Base-by-base conservation (phyloP, 2,329 filamentous ascomycete genomes). In the Incumbomyces lentus region DNA sequence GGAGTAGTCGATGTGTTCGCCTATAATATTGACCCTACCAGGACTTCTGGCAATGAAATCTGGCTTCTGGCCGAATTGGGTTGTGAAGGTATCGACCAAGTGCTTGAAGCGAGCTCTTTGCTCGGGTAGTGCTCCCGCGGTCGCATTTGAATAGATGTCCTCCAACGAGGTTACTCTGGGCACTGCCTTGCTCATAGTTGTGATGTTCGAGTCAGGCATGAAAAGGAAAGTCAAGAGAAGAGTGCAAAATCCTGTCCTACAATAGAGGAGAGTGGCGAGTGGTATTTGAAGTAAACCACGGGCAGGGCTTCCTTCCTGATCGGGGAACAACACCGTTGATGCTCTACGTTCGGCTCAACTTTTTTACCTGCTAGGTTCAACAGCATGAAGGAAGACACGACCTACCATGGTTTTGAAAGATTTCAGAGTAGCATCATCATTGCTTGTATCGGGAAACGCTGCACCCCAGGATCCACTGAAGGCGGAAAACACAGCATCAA, bases 1-100 rank as follows among this genome's bases (percentile, higher is more conserved):
- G 12, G 87, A 95, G 70, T 98, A 98, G 71, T 98, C 92, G 60
- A 98, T 95, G 70, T 98, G 92, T 74, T 98, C 92, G 65, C 92
- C 92, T 62, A 98, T 95, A 61, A 98, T 92, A 70, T 96, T 96
- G 55, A 98, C 92, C 55, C 92, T 79, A 50, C 92, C 92, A 1
- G 92, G 92, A 46, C 89, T 95, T 52, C 92, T 82, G 8, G 90
- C 79, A 16, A 96, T 79, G 59, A 95, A 95, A 49, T 84, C 76
- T 33, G 89, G 81, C 13, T 74, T 69, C 43, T 78, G 74, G 56
- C 79, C 81, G 66, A 90, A 94, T 35, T 68, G 70, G 48, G 75
- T 67, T 55, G 81, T 71, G 67, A 96, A 96, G 55, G 75, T 74
- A 43, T 75, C 68, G 35, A 90, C 69, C 36, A 96, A 74, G 36